phyloP scores from a whole-genome alignment of 805 yeast genomes.

The Metschnikowia lachancei region DNA sequence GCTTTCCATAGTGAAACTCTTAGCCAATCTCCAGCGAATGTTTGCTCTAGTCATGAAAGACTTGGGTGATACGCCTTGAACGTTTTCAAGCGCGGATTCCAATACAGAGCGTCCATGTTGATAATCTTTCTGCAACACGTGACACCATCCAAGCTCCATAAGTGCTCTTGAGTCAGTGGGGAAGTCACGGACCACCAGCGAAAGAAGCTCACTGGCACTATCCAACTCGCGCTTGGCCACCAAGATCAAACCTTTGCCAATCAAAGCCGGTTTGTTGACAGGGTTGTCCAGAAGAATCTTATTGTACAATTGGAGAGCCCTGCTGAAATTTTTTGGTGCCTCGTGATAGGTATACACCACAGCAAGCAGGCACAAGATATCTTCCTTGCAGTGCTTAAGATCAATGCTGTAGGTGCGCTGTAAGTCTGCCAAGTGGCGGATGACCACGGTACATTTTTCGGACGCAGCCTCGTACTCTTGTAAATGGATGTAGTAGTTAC shows the following conservation, averaged over 20 bases:
- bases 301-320: conserved; percentile 72
- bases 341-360: conserved; percentile 78
- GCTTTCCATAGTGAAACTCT: conserved; percentile 47
- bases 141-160: conserved; percentile 77
- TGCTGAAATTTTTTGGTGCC: conserved; percentile 81
- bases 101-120: conserved; percentile 53
- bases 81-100: conserved; percentile 38
- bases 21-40: conserved; percentile 71
- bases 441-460: conserved; percentile 57
- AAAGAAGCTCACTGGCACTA: conserved; percentile 54
- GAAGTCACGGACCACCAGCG: conserved; percentile 44
- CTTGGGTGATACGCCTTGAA: conserved; percentile 51
- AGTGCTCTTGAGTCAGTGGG: conserved; percentile 60
- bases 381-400: conserved; percentile 53
- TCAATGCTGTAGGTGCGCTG: conserved; percentile 46
- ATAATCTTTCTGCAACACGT: conserved; percentile 50
- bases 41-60: conserved; percentile 57
- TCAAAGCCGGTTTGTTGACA: conserved; percentile 55
- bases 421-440: conserved; percentile 50
- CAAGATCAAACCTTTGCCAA: conserved; percentile 80
- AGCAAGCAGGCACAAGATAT: conserved; percentile 65
- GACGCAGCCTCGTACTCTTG: conserved; percentile 65
- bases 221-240: conserved; percentile 60
- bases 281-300: conserved; percentile 45
- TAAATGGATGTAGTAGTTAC: conserved; percentile 55